Evolutionary conservation across 108 stramenopile genomes (phyloP).

Genomic region (Epithemia pelagica): DNA sequence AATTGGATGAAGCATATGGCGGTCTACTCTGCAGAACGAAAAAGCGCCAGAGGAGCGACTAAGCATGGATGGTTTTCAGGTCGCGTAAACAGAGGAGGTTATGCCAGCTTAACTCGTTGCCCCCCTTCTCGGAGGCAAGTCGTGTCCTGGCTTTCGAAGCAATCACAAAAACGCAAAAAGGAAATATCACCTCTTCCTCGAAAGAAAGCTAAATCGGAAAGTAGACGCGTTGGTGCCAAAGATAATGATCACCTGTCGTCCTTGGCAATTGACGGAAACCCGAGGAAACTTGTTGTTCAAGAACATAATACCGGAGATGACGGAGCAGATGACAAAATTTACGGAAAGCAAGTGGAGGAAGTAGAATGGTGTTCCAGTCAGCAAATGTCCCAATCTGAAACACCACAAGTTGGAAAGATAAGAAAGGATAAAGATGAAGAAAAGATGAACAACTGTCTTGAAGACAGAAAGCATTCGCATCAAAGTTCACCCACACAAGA

Average conservation of each 20-base stretch:
- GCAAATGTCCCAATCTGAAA: not conserved
- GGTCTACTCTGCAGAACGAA: not conserved
- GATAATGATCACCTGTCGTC: not conserved
- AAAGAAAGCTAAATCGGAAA: not conserved
- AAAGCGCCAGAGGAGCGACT: not conserved
- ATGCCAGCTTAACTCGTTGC: not conserved
- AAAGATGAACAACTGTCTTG: not conserved
- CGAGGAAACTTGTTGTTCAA: constrained; percentile 12
- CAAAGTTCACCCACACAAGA: not conserved
- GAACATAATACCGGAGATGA: not conserved
- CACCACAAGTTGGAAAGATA: constrained; percentile 16
- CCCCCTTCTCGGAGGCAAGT: constrained; percentile 40
- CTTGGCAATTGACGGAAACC: constrained; percentile 16
- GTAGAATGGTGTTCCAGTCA: constrained; percentile 10
- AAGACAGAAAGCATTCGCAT: no score
- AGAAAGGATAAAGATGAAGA: not conserved
- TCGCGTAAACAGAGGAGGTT: not conserved
- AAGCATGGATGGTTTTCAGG: not conserved
- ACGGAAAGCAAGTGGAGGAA: constrained; percentile 9
- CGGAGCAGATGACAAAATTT: not conserved
- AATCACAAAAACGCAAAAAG: not conserved
- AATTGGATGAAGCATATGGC: constrained; percentile 1
- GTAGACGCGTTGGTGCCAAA: constrained; percentile 3
- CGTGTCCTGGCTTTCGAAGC: constrained; percentile 32
- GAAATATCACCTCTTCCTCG: not conserved